Percentiles rank a stretch among this genome's conserved stretches.
Conservation (phyloP, 108 stramenopile genomes). For the Phaeodactylum tricornutum region DNA sequence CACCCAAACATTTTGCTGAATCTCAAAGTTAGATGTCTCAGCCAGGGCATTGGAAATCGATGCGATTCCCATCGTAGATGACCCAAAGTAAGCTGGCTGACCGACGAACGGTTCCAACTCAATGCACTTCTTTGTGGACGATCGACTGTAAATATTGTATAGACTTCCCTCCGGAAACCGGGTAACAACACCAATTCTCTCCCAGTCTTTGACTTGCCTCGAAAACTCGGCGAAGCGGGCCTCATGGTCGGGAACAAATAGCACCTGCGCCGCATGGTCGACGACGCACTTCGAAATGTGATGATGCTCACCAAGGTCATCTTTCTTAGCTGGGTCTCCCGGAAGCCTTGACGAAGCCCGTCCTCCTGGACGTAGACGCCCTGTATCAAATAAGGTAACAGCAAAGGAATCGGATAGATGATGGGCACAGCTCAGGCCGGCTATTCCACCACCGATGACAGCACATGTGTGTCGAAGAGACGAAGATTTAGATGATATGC, state of each 20-base stretch:
- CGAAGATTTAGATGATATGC: no score
- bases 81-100: slow-evolving; percentile 47
- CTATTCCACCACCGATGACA: slow-evolving; percentile 74
- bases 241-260: slow-evolving; percentile 17
- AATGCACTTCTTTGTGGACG: background rate
- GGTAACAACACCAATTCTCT: slow-evolving; percentile 27
- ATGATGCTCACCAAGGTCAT: background rate
- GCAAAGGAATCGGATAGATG: slow-evolving; percentile 5
- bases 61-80: slow-evolving; percentile 52
- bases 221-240: slow-evolving; percentile 21
- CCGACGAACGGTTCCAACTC: slow-evolving; percentile 1
- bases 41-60: slow-evolving; percentile 34
- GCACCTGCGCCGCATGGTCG: slow-evolving; percentile 79
- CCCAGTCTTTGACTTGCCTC: slow-evolving; percentile 58
- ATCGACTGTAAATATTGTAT: slow-evolving; percentile 10
- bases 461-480: slow-evolving; percentile 31
- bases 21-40: slow-evolving; percentile 12
- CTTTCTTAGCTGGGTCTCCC: slow-evolving; percentile 20
- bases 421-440: slow-evolving; percentile 64
- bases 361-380: slow-evolving; percentile 70
- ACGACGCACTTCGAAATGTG: slow-evolving; percentile 9
- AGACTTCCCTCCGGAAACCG: slow-evolving; percentile 34
- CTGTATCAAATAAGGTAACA: slow-evolving; percentile 65
- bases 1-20: slow-evolving; percentile 78
- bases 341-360: slow-evolving; percentile 52